Base-by-base conservation (phyloP, 495 filamentous ascomycete genomes). In the Thermochaetoides thermophila region DNA sequence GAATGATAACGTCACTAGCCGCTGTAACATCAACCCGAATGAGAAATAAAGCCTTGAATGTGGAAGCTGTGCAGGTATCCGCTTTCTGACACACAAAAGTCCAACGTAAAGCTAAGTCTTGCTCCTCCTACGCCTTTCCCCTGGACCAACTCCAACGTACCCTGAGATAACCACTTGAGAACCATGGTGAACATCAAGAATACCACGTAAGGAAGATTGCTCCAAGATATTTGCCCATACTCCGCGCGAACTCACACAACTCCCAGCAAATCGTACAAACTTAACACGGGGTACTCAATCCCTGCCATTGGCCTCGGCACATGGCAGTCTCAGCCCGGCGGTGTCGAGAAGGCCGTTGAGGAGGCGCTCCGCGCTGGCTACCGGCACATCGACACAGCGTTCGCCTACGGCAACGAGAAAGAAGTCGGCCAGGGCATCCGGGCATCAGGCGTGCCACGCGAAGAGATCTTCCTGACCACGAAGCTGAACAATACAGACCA, bases 401-500 rank as follows among this genome's bases (percentile, higher is more conserved):
- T 75, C 34, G 79, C 75, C 13, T 92, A 92, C 52, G 77, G 74
- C 45, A 92, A 91, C 60, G 85, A 92, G 59, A 57, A 69, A 31
- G 81, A 83, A 47, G 81, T 89, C 35, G 84, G 81, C 38, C 60
- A 77, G 42, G 84, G 80, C 27, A 84, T 91, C 49, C 64, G 64
- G 38, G 78, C 82, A 41, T 82, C 78, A 7, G 82, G 82, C 27
- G 74, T 93, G 1, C 78, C 82, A 18, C 76, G 84, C 24, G 67
- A 74, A 20, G 63, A 91, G 53, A 78, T 92, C 54, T 92, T 76
- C 71, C 60, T 91, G 52, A 87, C 84, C 27, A 89, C 83, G 42
- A 93, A 91, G 68, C 70, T 89, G 32, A 73, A 83, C 60, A 87
- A 87, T 65, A 59, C 74, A 31, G 82, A 73, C 70, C 84, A 92